Evolutionary conservation across 495 filamentous ascomycete genomes (phyloP).

Genomic region (Xylaria cubensis): DNA sequence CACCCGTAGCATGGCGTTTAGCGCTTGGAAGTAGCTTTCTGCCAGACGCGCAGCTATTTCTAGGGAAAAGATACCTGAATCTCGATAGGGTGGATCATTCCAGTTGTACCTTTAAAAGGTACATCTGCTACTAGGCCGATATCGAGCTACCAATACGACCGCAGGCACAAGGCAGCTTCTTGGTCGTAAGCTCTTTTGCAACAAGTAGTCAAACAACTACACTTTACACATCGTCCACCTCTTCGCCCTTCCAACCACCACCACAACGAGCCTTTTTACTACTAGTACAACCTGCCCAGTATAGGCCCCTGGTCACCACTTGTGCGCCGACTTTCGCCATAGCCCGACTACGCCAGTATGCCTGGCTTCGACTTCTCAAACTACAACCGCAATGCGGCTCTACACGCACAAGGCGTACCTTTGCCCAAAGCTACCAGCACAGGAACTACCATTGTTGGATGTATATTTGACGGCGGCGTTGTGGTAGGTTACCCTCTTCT

Average conservation of each 20-base stretch:
- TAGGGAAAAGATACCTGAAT: not conserved
- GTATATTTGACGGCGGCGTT: constrained; percentile 94
- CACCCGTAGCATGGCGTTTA: not conserved
- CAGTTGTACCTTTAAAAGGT: not conserved
- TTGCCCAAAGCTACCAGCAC: constrained; percentile 98
- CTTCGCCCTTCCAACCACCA: constrained; percentile 7
- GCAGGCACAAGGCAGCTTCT: constrained; percentile 36
- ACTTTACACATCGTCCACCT: constrained; percentile 17
- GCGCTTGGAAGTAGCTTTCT: not conserved
- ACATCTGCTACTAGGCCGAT: too few relatives aligned
- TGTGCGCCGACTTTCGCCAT: not conserved
- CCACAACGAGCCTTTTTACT: constrained; percentile 11
- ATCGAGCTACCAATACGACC: not conserved
- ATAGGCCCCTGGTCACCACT: not conserved
- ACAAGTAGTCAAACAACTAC: constrained; percentile 26
- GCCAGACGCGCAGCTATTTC: not conserved
- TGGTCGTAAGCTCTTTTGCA: constrained; percentile 38
- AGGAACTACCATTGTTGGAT: constrained; percentile 98
- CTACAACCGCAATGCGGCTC: constrained; percentile 95
- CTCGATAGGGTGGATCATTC: not conserved
- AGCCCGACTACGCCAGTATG: constrained; percentile 64
- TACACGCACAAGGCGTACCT: constrained; percentile 91
- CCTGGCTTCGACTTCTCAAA: constrained; percentile 99
- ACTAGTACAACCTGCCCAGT: not conserved
- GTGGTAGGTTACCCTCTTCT: constrained; percentile 64